Conservation (phyloP, 2,329 filamentous ascomycete genomes). For the Sordariomycetes sp. region DNA sequence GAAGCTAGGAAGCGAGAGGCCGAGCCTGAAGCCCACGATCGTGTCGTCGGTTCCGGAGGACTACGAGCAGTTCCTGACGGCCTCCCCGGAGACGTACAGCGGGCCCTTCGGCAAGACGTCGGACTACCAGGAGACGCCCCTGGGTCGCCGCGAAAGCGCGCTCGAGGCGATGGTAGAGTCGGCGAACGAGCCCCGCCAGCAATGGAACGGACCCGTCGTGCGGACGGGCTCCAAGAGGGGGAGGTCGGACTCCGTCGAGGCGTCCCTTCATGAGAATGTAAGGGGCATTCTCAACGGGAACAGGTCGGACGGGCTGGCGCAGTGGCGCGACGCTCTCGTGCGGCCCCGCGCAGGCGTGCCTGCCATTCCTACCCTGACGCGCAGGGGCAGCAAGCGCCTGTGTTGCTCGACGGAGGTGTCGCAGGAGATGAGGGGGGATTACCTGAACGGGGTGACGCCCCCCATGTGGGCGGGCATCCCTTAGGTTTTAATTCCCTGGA, state of each 20-base stretch:
- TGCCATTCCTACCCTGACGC: not conserved
- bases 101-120: conserved; percentile 40
- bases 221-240: conserved; percentile 45
- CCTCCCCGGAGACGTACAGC: conserved; percentile 48
- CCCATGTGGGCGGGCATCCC: conserved; percentile 4
- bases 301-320: conserved; percentile 12
- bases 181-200: conserved; percentile 43
- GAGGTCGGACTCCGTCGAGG: conserved; percentile 46
- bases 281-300: conserved; percentile 43
- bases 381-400: conserved; percentile 4
- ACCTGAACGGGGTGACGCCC: not conserved
- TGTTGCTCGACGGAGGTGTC: conserved; percentile 5
- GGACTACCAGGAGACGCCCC: conserved; percentile 35
- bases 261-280: conserved; percentile 55
- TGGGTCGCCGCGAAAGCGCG: conserved; percentile 33
- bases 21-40: conserved; percentile 39
- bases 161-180: conserved; percentile 24
- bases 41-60: conserved; percentile 49
- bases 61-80: conserved; percentile 36
- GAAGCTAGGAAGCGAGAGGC: conserved; percentile 48
- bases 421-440: not conserved
- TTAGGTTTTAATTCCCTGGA: not conserved
- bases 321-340: conserved; percentile 26
- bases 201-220: conserved; percentile 11
- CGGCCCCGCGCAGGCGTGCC: conserved; percentile 14